A percentile compares a stretch with the other conserved stretches of the same genome.
Evolutionary conservation across 768 basidiomycete species (phyloP).

Genomic region (Amanita muscaria): DNA sequence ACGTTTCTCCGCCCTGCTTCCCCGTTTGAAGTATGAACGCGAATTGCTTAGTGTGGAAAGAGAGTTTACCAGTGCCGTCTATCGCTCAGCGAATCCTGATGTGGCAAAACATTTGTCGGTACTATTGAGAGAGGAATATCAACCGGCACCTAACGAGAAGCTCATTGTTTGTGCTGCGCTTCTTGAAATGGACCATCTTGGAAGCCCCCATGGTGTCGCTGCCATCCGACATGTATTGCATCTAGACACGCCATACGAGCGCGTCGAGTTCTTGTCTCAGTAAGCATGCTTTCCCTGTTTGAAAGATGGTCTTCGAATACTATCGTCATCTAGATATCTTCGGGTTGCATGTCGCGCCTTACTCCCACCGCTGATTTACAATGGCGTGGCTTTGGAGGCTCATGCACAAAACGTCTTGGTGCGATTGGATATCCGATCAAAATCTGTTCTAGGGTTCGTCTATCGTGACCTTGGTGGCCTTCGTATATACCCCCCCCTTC

Average conservation of each 20-base stretch:
- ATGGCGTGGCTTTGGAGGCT: slow-evolving; percentile 54
- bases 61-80: slow-evolving; percentile 44
- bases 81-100: slow-evolving; percentile 32
- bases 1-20: slow-evolving; percentile 44
- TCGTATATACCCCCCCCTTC: slow-evolving; percentile 42
- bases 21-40: slow-evolving; percentile 36
- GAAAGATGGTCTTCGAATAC: not conserved
- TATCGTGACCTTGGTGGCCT: slow-evolving; percentile 51
- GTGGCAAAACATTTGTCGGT: slow-evolving; percentile 45
- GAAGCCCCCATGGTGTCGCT: slow-evolving; percentile 31
- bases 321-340: slow-evolving; percentile 32
- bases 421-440: slow-evolving; percentile 34
- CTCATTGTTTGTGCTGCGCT: slow-evolving; percentile 44
- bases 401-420: slow-evolving; percentile 51
- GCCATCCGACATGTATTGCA: slow-evolving; percentile 37
- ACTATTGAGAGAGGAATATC: slow-evolving; percentile 36
- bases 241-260: slow-evolving; percentile 39
- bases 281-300: slow-evolving; percentile 14
- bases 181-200: slow-evolving; percentile 42
- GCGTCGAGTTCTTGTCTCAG: slow-evolving; percentile 38
- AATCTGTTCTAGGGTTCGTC: slow-evolving; percentile 40
- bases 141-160: slow-evolving; percentile 30
- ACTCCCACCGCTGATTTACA: slow-evolving; percentile 40
- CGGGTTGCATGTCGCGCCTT: slow-evolving; percentile 42
- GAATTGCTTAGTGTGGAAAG: slow-evolving; percentile 34